These are phyloP conservation scores for Yarrowia sp. DNA, from an alignment of 805 yeast species.

Conservation along the genomic window DNA sequence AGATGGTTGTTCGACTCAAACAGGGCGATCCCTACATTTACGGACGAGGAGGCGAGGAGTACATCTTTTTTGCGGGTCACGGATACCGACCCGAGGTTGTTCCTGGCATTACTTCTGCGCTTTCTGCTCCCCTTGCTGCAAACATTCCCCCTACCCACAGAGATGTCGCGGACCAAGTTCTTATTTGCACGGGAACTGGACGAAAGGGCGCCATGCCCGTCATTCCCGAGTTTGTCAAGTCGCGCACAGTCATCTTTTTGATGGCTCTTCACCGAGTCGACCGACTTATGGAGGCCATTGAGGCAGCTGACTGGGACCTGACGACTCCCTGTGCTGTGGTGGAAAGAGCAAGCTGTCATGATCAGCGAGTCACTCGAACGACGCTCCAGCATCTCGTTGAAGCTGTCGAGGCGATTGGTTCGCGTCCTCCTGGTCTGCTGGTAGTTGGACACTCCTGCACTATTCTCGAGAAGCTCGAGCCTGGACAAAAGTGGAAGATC, in stretches of 20 bases:
- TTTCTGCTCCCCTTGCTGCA: constrained; percentile 81
- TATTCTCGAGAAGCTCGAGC: constrained; percentile 42
- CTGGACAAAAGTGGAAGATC: constrained; percentile 44
- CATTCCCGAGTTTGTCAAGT: constrained; percentile 66
- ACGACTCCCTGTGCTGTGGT: constrained; percentile 77
- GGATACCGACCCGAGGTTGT: constrained; percentile 73
- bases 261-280: constrained; percentile 82
- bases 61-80: constrained; percentile 57
- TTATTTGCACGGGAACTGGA: constrained; percentile 94
- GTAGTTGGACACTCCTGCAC: constrained; percentile 79
- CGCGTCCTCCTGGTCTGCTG: constrained; percentile 89
- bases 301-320: constrained; percentile 64
- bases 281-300: constrained; percentile 40
- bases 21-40: constrained; percentile 97
- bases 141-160: constrained; percentile 89
- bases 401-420: constrained; percentile 73
- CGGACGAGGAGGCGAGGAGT: constrained; percentile 97
- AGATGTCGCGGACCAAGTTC: constrained; percentile 86
- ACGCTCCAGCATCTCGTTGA: constrained; percentile 61
- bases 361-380: constrained; percentile 81
- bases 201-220: constrained; percentile 78
- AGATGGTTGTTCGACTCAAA: constrained; percentile 80
- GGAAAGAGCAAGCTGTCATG: constrained; percentile 91
- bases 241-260: constrained; percentile 80
- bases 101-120: constrained; percentile 87